Evolutionary conservation across 805 yeast genomes (phyloP), one percentile per base, ranked within the genome.

Genomic region (Candida dajiaensis): DNA sequence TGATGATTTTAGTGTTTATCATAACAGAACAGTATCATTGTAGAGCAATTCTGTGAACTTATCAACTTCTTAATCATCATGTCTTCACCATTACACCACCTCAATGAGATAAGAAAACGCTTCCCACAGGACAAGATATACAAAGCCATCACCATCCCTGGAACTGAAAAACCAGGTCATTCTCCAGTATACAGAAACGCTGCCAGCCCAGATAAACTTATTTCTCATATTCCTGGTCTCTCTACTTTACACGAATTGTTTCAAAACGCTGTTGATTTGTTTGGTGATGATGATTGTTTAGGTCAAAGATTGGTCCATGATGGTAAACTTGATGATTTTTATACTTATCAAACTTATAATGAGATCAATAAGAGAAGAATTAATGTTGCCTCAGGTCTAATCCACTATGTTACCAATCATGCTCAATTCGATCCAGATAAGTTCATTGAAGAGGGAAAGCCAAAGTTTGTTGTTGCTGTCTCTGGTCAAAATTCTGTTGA

Each of bases 401-500:
- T 63, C 21, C 50, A 62, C 20, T 54, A 63, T 23, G 66, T 72
- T 28, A 51, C 45, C 3, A 51, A 42, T 8, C 57, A 59, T 38
- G 20, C 47, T 3, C 48, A 49, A 10, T 59, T 50, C 47, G 43
- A 46, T 11, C 15, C 19, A 11, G 23, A 16, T 16, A 42, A 42
- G 22, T 19, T 16, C 16, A 19, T 20, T 3, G 35, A 43, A 16
- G 33, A 41, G 0, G 51, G 51, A 1, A 58, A 54, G 41, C 59
- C 61, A 16, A 65, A 54, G 22, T 77, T 76, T 49, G 62, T 75
- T 23, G 72, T 78, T 36, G 60, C 77, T 12, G 51, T 80, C 15
- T 78, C 73, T 50, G 70, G 78, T 23, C 55, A 61, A n/a, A 79
- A 79, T 56, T 64, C 81, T 39, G 61, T 71, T 12, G 83, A 80